Evolutionary conservation across 495 filamentous ascomycete genomes (phyloP), one percentile per base, ranked within the genome.

Genomic region (Choiromyces venosus): DNA sequence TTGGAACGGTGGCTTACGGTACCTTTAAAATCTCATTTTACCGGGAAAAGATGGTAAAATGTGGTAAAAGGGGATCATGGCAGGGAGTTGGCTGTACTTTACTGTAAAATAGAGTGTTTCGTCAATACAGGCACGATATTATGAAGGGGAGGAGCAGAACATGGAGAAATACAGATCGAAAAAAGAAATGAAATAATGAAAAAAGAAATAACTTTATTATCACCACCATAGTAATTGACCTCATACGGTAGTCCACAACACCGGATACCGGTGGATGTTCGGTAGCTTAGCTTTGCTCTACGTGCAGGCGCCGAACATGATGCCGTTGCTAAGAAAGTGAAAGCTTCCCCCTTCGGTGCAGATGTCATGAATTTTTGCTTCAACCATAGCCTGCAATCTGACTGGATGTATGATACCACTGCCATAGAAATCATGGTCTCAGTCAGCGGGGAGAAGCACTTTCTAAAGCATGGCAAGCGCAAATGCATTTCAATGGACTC

Each of bases 401-500:
- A 61, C 52, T 29, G 52, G 52, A 29, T 14, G n/a, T 29, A 29
- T 25, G n/a, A 56, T 61, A 3, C 52, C n/a, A 12, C 6, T 61
- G 7, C 25, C 25, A 61, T 61, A 61, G 52, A 61, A 61, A 29
- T 61, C 52, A 18, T 29, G 10, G 25, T 61, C 52, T 9, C n/a
- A 16, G 52, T 61, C 52, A 33, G 52, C 52, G 10, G 52, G 33
- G 52, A 8, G 25, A 33, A 33, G 52, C 52, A 61, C 25, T 56
- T 29, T 56, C 2, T 9, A 29, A 4, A 29, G 52, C 52, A 56
- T 56, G 12, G 25, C 25, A 33, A 4, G 8, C n/a, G 52, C 33
- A 61, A 33, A 61, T 33, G 36, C 66, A 67, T 67, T 67, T 29
- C 38, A n/a, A 29, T 67, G 35, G 36, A 4, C 66, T 67, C 38